A percentile compares a stretch with the other conserved stretches of the same genome.
phyloP scores from a whole-genome alignment of 2,329 filamentous ascomycete species.

The Penicillium sclerotigenum region DNA sequence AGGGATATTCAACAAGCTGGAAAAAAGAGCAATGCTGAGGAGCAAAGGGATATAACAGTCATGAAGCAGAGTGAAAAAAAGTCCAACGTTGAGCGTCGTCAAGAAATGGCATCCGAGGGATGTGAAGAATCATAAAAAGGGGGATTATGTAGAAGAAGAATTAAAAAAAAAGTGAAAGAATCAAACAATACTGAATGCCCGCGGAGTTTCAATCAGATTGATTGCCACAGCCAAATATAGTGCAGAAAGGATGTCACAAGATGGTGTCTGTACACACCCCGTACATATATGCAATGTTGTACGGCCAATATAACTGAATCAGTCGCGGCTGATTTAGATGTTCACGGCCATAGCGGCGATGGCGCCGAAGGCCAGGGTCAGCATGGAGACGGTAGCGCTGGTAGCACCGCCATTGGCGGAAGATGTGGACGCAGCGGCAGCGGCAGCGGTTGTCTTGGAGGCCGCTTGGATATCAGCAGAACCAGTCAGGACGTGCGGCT shows the following conservation, averaged over 20 bases:
- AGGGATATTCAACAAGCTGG: constrained; percentile 16
- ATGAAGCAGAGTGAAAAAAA: constrained; percentile 15
- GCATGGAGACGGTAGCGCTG: constrained; percentile 22
- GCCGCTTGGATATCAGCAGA: constrained; percentile 15
- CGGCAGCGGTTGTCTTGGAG: constrained; percentile 10
- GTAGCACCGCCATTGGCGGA: constrained; percentile 16
- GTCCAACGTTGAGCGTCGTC: constrained; percentile 26
- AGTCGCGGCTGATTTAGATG: constrained; percentile 16
- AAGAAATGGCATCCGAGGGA: constrained; percentile 14
- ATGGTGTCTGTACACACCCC: constrained; percentile 6
- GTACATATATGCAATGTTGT: constrained; percentile 5
- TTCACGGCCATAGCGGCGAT: constrained; percentile 25
- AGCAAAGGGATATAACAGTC: constrained; percentile 24
- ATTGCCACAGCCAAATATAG: neutral
- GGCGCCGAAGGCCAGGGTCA: constrained; percentile 24
- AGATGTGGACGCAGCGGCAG: constrained; percentile 13
- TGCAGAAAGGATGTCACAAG: constrained; percentile 1
- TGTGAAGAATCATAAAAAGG: constrained; percentile 16
- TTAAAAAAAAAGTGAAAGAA: constrained; percentile 10
- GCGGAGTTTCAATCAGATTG: constrained; percentile 3
- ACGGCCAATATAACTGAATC: neutral
- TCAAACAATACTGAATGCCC: constrained; percentile 12
- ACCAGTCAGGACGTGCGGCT: constrained; percentile 29
- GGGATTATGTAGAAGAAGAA: constrained; percentile 22
- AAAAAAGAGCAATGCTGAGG: constrained; percentile 17